A percentile compares a stretch with the other conserved stretches of the same genome.
Evolutionary conservation across 2,329 filamentous ascomycete species (phyloP).

Genomic region (Aureobasidium sp.): DNA sequence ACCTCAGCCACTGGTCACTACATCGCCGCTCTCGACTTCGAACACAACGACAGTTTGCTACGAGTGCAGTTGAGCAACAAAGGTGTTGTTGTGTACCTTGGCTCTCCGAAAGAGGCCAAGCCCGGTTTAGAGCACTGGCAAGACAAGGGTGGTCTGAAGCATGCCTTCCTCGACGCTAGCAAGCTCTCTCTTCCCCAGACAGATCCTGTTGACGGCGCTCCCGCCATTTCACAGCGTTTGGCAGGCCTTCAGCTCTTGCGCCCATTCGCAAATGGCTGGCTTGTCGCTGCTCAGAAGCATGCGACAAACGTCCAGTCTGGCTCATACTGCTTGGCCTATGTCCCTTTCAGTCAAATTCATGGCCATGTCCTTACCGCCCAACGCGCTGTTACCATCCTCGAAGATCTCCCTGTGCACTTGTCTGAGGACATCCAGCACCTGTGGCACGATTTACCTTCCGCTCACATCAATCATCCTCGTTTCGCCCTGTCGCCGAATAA

Average conservation of each 20-base stretch:
- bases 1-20: conserved; percentile 28
- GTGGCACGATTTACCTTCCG: conserved; percentile 28
- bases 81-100: conserved; percentile 30
- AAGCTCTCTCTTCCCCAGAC: not conserved
- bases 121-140: conserved; percentile 27
- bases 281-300: conserved; percentile 28
- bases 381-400: conserved; percentile 23
- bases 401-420: conserved; percentile 24
- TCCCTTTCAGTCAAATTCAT: conserved; percentile 20
- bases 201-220: not conserved
- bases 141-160: conserved; percentile 26
- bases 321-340: conserved; percentile 25
- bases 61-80: conserved; percentile 29
- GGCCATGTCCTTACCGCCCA: conserved; percentile 19
- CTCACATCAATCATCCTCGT: conserved; percentile 27
- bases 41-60: conserved; percentile 27
- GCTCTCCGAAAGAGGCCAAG: conserved; percentile 23
- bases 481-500: conserved; percentile 23
- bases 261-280: conserved; percentile 23
- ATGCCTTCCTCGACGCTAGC: conserved; percentile 27
- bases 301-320: conserved; percentile 22
- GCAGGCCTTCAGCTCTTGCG: conserved; percentile 27
- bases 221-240: not conserved
- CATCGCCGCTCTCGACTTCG: conserved; percentile 30
- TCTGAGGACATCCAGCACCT: conserved; percentile 22